Evolutionary conservation across 768 basidiomycete genomes (phyloP), one percentile per base, ranked within the genome.

Genomic region (Tulasnella sp.): DNA sequence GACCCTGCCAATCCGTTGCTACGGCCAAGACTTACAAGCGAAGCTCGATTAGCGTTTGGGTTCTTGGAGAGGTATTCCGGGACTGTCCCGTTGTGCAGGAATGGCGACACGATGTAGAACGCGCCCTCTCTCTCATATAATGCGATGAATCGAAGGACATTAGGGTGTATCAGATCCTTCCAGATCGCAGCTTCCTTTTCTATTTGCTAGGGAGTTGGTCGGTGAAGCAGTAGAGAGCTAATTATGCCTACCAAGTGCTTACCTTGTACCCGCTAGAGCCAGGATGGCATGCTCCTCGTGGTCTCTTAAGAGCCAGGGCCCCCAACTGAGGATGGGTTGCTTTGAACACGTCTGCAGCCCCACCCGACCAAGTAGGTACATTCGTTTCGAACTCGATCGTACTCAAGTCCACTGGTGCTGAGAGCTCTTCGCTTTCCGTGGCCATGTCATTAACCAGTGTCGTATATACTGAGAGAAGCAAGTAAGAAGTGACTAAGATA

Each of bases 121-220:
- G 40, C 40, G n/a, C 7, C 74, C 5, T 75, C 74, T 41, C 24
- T 75, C 74, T 42, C 40, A 31, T n/a, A 44, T 44, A 75, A 12
- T 34, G 34, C 74, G 22, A 75, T 28, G 74, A 75, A 75, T 28
- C 18, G 74, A 16, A 75, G 46, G 28, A 75, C 46, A 37, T 75
- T 75, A 14, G 74, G 74, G 40, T 75, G 74, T 8, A n/a, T 22
- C 1, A 75, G 41, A 31, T 44, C 46, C 46, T 44, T 41, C 74
- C 74, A 75, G 41, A 75, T 75, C 14, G 40, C 41, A 12, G 22
- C 74, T 44, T 75, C 74, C n/a, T n/a, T 48, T 28, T 44, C 74
- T 16, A 75, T 41, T 8, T 42, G 46, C 74, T 75, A 31, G 12
- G n/a, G 18, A 31, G 14, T 37, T 0, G 34, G 3, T 37, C 31